Percentiles rank a stretch among this genome's conserved stretches.
These are phyloP conservation scores for Flaveria trinervia DNA, from an alignment of 129 eudicot genomes.

Conservation along the genomic window DNA sequence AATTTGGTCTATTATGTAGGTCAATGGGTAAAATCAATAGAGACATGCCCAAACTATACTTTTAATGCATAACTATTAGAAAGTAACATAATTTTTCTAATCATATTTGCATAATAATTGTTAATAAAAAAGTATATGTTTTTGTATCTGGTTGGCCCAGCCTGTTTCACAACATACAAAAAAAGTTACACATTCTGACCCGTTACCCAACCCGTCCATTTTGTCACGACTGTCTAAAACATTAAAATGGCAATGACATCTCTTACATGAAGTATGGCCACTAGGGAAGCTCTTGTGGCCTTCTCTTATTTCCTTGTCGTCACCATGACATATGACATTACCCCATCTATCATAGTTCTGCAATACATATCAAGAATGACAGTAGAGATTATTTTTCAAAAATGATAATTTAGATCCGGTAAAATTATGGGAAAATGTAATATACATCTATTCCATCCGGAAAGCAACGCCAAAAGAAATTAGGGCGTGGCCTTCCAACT, in stretches of 20 bases:
- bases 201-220: background rate
- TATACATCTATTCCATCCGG: slow-evolving; percentile 81
- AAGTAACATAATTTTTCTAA: background rate
- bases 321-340: slow-evolving; percentile 74
- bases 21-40: background rate
- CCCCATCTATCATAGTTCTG: slow-evolving; percentile 70
- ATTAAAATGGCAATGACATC: background rate
- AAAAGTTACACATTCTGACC: background rate
- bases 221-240: background rate
- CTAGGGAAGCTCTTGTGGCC: slow-evolving; percentile 98
- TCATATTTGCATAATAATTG: background rate
- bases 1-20: background rate
- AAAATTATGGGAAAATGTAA: background rate
- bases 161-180: background rate
- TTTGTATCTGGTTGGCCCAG: background rate
- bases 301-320: slow-evolving; percentile 61
- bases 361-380: background rate
- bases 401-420: background rate
- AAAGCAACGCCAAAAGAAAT: slow-evolving; percentile 96
- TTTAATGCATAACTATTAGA: background rate
- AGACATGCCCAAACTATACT: background rate
- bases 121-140: background rate
- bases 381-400: background rate
- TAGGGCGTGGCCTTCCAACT: slow-evolving; percentile 94
- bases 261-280: slow-evolving; percentile 89